Evolutionary conservation across 2,329 filamentous ascomycete genomes (phyloP).

Genomic region (Paecilomyces variotii): DNA sequence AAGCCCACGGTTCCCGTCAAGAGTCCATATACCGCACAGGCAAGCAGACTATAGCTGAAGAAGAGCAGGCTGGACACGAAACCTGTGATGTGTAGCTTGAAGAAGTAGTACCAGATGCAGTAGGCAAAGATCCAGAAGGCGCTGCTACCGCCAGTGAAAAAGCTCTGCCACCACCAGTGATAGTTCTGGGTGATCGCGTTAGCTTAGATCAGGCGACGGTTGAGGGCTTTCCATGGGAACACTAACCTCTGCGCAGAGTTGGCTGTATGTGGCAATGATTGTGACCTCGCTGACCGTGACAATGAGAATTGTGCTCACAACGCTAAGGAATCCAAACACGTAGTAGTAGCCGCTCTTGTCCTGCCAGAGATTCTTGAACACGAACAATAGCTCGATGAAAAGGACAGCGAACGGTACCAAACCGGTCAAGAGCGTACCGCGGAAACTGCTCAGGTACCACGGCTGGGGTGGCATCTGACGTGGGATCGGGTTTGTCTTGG

Average conservation of each 20-base stretch:
- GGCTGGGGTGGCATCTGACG: constrained; percentile 66
- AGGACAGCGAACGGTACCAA: constrained; percentile 79
- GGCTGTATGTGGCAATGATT: constrained; percentile 72
- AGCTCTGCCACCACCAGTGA: constrained; percentile 89
- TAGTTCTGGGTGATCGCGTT: constrained; percentile 52
- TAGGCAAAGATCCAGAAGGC: constrained; percentile 77
- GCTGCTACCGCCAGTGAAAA: constrained; percentile 68
- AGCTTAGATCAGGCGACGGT: neutral
- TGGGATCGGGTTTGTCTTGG: constrained; percentile 63
- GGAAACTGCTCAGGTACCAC: constrained; percentile 63
- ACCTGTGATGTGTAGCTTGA: constrained; percentile 71
- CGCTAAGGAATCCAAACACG: constrained; percentile 75
- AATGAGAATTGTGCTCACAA: constrained; percentile 64
- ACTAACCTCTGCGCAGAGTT: constrained; percentile 65
- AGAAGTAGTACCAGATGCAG: constrained; percentile 75
- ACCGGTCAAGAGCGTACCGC: constrained; percentile 63
- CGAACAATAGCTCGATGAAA: constrained; percentile 78
- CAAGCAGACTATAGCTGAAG: constrained; percentile 76
- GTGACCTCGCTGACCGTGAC: constrained; percentile 76
- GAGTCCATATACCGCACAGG: constrained; percentile 72
- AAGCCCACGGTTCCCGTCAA: constrained; percentile 80
- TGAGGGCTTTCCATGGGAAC: neutral
- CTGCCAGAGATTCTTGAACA: constrained; percentile 81
- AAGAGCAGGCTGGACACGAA: constrained; percentile 74
- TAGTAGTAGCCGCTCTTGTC: constrained; percentile 92